These are phyloP conservation scores for Fusarium succisae DNA, from an alignment of 2,329 filamentous ascomycete species.

Conservation along the genomic window DNA sequence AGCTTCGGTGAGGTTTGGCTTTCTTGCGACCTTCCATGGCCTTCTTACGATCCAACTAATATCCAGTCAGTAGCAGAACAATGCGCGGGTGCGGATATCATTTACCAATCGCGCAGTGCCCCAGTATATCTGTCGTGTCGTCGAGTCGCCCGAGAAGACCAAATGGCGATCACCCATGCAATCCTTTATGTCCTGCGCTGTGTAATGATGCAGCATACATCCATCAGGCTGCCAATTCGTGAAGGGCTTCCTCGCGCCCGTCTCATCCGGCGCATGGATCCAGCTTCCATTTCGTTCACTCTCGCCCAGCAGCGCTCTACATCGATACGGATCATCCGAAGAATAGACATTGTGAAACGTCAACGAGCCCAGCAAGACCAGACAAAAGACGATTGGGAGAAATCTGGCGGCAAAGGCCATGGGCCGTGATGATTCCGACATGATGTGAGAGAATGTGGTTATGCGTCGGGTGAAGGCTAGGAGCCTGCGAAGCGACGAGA, in stretches of 20 bases:
- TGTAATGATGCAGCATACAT: conserved; percentile 68
- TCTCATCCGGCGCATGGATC: conserved; percentile 48
- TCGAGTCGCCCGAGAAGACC: conserved; percentile 70
- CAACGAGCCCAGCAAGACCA: conserved; percentile 26
- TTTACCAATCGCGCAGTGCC: conserved; percentile 50
- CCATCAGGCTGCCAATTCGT: conserved; percentile 67
- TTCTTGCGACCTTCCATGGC: conserved; percentile 15
- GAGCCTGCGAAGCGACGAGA: background rate
- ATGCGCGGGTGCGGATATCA: background rate
- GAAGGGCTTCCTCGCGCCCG: conserved; percentile 46
- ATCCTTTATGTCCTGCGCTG: conserved; percentile 57
- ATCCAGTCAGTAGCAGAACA: background rate
- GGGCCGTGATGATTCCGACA: conserved; percentile 16
- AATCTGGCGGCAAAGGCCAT: conserved; percentile 20
- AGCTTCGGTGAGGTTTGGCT: conserved; percentile 24
- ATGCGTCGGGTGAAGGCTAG: background rate
- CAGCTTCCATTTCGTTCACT: conserved; percentile 58
- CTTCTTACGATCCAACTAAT: conserved; percentile 36
- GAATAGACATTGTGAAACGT: conserved; percentile 19
- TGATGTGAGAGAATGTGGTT: background rate
- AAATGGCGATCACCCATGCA: conserved; percentile 63
- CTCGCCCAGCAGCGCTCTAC: conserved; percentile 52
- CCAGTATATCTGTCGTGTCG: conserved; percentile 69
- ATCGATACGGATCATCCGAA: conserved; percentile 61
- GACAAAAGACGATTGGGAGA: conserved; percentile 33